A percentile compares a stretch with the other conserved stretches of the same genome.
Conservation (phyloP, 1,139 yeast species). For the Lipomyces yarrowii region DNA sequence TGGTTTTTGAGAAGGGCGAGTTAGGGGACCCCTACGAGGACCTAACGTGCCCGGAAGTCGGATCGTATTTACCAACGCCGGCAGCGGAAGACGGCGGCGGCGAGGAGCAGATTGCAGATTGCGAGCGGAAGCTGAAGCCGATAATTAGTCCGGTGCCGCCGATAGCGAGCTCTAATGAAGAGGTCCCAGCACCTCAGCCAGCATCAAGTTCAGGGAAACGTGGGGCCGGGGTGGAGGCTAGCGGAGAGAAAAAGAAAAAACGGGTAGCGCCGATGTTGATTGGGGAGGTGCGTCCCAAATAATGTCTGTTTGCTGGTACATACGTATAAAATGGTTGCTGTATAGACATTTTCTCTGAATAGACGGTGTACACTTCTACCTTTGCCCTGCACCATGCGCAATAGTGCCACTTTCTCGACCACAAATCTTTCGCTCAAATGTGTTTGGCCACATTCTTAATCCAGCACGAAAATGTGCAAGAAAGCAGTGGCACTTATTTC, state of each 20-base stretch:
- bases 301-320: not conserved
- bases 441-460: no score
- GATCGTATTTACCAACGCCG: slow-evolving; percentile 18
- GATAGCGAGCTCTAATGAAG: slow-evolving; percentile 8
- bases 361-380: not conserved
- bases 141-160: slow-evolving; percentile 24
- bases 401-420: no score
- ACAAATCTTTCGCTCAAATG: no score
- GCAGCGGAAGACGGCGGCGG: slow-evolving; percentile 9
- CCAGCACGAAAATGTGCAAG: no score
- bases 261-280: slow-evolving; percentile 29
- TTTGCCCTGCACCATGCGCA: no score
- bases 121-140: slow-evolving; percentile 10
- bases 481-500: no score
- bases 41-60: not conserved
- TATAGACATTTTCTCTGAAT: not conserved
- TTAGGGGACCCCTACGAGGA: slow-evolving; percentile 51
- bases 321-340: not conserved
- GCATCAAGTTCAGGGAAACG: not conserved
- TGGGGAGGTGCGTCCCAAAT: slow-evolving; percentile 15
- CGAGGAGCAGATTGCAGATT: not conserved
- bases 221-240: slow-evolving; percentile 7
- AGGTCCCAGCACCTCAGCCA: not conserved
- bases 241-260: slow-evolving; percentile 21
- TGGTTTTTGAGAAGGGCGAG: slow-evolving; percentile 54